Conservation (phyloP, 768 basidiomycete species). For the Atractiella rhizophila region DNA sequence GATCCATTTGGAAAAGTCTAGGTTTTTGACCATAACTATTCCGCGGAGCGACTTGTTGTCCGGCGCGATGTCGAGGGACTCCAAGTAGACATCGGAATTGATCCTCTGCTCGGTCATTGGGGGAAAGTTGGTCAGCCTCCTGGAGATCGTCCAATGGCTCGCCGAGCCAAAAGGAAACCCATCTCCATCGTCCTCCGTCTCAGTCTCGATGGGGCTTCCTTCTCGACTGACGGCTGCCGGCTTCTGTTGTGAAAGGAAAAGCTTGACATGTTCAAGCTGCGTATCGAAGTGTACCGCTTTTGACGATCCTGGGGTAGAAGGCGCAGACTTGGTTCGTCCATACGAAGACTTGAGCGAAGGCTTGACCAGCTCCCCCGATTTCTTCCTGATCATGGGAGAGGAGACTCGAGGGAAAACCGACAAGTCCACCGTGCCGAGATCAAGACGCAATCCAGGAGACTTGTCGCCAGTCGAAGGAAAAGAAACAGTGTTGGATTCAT, state of each 20-base stretch:
- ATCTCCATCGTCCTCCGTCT: slow-evolving; percentile 25
- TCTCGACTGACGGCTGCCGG: slow-evolving; percentile 77
- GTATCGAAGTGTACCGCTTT: slow-evolving; percentile 84
- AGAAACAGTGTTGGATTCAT: too few relatives aligned
- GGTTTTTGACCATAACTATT: slow-evolving; percentile 49
- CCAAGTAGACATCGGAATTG: slow-evolving; percentile 20
- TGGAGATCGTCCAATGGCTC: slow-evolving; percentile 23
- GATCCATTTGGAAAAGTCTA: slow-evolving; percentile 67
- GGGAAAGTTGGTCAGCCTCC: slow-evolving; percentile 48
- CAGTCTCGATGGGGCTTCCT: slow-evolving; percentile 46
- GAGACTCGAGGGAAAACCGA: too few relatives aligned
- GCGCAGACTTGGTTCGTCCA: slow-evolving; percentile 33
- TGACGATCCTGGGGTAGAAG: slow-evolving; percentile 43
- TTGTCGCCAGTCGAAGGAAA: too few relatives aligned
- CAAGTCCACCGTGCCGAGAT: too few relatives aligned
- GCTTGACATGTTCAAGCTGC: slow-evolving; percentile 75
- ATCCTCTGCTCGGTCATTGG: slow-evolving; percentile 14
- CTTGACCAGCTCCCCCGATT: slow-evolving; percentile 78
- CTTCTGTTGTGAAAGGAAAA: slow-evolving; percentile 83
- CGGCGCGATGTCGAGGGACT: slow-evolving; percentile 24
- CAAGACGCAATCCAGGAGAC: too few relatives aligned
- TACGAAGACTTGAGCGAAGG: slow-evolving; percentile 56
- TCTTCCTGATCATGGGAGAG: slow-evolving; percentile 53
- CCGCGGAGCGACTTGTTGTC: slow-evolving; percentile 38
- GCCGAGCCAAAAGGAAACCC: slow-evolving; percentile 22